A percentile compares a stretch with the other conserved stretches of the same genome.
phyloP scores from a whole-genome alignment of 2,329 filamentous ascomycete species.

The Colletotrichum musae region DNA sequence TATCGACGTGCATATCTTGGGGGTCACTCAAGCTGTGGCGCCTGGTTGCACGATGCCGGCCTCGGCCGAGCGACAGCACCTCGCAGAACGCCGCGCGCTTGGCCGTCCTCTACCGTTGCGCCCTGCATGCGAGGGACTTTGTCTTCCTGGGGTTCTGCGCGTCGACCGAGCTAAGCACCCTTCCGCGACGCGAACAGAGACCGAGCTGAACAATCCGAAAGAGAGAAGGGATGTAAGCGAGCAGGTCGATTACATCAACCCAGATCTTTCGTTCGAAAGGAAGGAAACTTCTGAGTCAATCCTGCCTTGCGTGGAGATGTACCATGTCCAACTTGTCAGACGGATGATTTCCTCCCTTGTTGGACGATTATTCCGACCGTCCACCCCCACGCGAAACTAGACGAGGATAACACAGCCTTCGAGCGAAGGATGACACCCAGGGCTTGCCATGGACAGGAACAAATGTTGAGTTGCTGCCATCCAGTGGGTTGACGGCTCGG shows the following conservation, averaged over 20 bases:
- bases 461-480: too few species aligned
- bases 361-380: not conserved
- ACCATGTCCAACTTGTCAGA: slow-evolving; percentile 8
- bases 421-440: not conserved
- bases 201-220: slow-evolving; percentile 2
- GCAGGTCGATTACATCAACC: slow-evolving; percentile 17
- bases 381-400: not conserved
- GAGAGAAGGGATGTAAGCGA: slow-evolving; percentile 6
- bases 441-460: too few species aligned
- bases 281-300: not conserved
- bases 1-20: not conserved
- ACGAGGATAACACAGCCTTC: slow-evolving; percentile 2
- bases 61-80: slow-evolving; percentile 30
- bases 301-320: slow-evolving; percentile 2
- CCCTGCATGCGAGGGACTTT: slow-evolving; percentile 5
- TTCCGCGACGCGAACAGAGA: slow-evolving; percentile 15
- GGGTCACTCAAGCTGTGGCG: slow-evolving; percentile 8
- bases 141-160: not conserved
- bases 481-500: too few species aligned
- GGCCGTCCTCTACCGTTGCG: slow-evolving; percentile 1
- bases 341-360: not conserved
- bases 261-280: not conserved
- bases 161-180: not conserved
- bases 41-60: slow-evolving; percentile 34
- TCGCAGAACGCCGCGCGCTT: slow-evolving; percentile 26